Evolutionary conservation across 768 basidiomycete species (phyloP), one percentile per base, ranked within the genome.

Genomic region (Tulasnella sp.): DNA sequence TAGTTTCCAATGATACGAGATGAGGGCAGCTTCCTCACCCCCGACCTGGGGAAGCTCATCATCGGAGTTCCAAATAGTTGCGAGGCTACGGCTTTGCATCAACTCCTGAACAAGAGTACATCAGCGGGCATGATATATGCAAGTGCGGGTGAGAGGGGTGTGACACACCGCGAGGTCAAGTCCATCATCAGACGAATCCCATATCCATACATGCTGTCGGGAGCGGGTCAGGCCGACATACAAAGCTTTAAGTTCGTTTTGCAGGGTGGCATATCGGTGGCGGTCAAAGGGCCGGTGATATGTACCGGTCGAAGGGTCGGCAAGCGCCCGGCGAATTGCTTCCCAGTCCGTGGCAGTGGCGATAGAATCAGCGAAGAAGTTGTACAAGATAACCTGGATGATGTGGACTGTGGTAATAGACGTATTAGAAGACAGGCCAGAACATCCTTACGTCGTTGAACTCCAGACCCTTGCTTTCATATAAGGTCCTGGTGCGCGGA

Each of bases 361-460:
- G 0, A 63, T 61, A 0, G 85, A 86, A 61, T 83, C 81, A 31
- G 77, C 74, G 62, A 86, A 87, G 67, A 85, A 86, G 60, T 86
- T 80, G 62, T 80, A 86, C 11, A 86, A 63, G 2, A 86, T 70
- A 4, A 86, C 83, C 83, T 85, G 55, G 0, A 2, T 6, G 17
- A 27, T 49, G n/a, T 6, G 27, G 17, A 11, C n/a, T n/a, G n/a
- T 17, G 21, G n/a, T 23, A 29, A 19, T n/a, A 7, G 17, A 49
- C 6, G 6, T 25, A n/a, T 29, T 9, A 6, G 7, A 6, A 6
- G 6, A 17, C 27, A 6, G 6, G 17, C 6, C n/a, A 43, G 6
- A n/a, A 43, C 27, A n/a, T 6, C 32, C 67, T 40, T 51, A 80
- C 81, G 62, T 82, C 81, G 60, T 81, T 74, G 65, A 82, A 83